These are phyloP conservation scores for Entomortierella parvispora DNA, from an alignment of 192 early-diverging fungal species.

Conservation along the genomic window DNA sequence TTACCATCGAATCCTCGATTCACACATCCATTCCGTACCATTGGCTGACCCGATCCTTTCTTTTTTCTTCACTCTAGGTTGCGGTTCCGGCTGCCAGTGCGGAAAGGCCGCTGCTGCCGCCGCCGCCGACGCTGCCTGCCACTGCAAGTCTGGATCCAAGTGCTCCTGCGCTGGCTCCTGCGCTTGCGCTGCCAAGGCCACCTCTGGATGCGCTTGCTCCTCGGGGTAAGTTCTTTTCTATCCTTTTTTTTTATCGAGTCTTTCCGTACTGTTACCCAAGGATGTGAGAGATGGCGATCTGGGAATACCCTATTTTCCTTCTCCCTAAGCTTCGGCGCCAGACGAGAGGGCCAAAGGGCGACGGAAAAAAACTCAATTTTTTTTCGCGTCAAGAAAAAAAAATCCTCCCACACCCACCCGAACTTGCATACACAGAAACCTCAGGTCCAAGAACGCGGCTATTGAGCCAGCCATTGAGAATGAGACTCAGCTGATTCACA, in stretches of 20 bases:
- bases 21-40: background rate
- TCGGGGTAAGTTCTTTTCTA: conserved; percentile 34
- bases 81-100: conserved; percentile 49
- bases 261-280: background rate
- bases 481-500: too few relatives aligned
- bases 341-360: too few relatives aligned
- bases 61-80: conserved; percentile 9
- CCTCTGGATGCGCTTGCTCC: conserved; percentile 43
- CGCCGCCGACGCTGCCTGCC: conserved; percentile 19
- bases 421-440: too few relatives aligned
- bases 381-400: too few relatives aligned
- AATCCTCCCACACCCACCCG: background rate
- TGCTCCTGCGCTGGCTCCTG: conserved; percentile 40
- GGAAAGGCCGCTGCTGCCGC: conserved; percentile 27
- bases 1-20: background rate
- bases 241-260: background rate
- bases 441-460: too few relatives aligned
- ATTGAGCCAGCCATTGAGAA: too few relatives aligned
- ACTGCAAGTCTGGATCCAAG: conserved; percentile 29
- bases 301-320: too few relatives aligned
- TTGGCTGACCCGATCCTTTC: background rate
- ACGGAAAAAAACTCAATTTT: too few relatives aligned
- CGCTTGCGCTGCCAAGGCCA: conserved; percentile 23
- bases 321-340: too few relatives aligned
- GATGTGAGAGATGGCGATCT: background rate